Percentiles rank a stretch among this genome's conserved stretches.
Evolutionary conservation across 2,329 filamentous ascomycete species (phyloP).

Genomic region (Neonectria faginata): DNA sequence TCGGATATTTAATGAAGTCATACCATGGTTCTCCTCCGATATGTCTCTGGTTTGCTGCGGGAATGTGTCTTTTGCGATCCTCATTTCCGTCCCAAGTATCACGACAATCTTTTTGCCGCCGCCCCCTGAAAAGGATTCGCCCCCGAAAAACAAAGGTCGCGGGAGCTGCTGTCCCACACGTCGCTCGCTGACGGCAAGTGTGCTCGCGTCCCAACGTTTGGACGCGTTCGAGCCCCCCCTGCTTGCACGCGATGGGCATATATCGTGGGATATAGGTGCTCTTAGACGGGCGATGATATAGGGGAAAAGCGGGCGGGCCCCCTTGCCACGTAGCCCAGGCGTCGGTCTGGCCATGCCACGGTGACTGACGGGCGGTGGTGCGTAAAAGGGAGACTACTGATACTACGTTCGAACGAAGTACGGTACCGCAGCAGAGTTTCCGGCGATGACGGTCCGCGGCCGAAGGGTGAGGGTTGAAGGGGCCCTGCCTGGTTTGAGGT

Average conservation of each 20-base stretch:
- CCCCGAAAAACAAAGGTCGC: conserved; percentile 11
- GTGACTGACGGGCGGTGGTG: conserved; percentile 15
- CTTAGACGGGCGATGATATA: conserved; percentile 25
- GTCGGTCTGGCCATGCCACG: conserved; percentile 8
- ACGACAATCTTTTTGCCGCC: neutral
- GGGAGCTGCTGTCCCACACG: conserved; percentile 4
- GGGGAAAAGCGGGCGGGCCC: conserved; percentile 12
- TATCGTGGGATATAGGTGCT: conserved; percentile 22
- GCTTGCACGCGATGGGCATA: conserved; percentile 21
- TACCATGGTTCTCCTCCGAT: conserved; percentile 3
- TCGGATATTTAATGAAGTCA: conserved; percentile 22
- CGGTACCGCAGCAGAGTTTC: conserved; percentile 8
- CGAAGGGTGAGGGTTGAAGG: conserved; percentile 12
- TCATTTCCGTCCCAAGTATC: conserved; percentile 3
- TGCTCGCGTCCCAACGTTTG: conserved; percentile 4
- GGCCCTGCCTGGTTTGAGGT: neutral
- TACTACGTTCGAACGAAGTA: neutral
- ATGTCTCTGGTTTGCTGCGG: neutral
- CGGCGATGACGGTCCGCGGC: conserved; percentile 7
- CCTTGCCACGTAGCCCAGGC: conserved; percentile 27
- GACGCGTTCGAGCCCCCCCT: conserved; percentile 14
- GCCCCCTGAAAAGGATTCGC: neutral
- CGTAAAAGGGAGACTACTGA: neutral
- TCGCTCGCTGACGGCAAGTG: conserved; percentile 10
- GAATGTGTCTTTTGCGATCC: neutral